Evolutionary conservation across 1,284 basidiomycete species (phyloP).

Genomic region (Leucoagaricus sp.): DNA sequence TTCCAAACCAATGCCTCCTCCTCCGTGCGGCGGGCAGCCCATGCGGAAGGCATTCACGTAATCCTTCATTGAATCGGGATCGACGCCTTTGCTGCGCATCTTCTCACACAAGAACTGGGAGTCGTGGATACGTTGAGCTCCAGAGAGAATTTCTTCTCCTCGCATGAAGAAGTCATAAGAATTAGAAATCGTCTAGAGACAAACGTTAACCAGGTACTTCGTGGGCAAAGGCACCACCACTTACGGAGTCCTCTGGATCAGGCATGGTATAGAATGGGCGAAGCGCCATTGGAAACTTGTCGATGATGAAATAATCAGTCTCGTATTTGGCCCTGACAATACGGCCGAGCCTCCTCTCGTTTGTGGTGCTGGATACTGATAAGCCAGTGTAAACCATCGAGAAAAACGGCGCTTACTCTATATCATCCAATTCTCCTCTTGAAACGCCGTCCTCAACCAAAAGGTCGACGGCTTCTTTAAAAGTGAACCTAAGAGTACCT

Average conservation of each 20-base stretch:
- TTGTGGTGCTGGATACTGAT: slow-evolving; percentile 66
- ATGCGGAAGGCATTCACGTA: slow-evolving; percentile 96
- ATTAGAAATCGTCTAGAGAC: slow-evolving; percentile 80
- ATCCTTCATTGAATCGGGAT: slow-evolving; percentile 84
- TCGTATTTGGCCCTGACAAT: slow-evolving; percentile 92
- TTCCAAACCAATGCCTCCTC: slow-evolving; percentile 88
- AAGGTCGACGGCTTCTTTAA: slow-evolving; percentile 86
- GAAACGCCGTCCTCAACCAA: slow-evolving; percentile 84
- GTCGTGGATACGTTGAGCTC: slow-evolving; percentile 97
- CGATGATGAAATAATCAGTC: slow-evolving; percentile 97
- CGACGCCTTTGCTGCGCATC: slow-evolving; percentile 83
- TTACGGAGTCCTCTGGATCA: slow-evolving; percentile 83
- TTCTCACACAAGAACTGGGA: slow-evolving; percentile 79
- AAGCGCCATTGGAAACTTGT: slow-evolving; percentile 93
- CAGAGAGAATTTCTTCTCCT: slow-evolving; percentile 97
- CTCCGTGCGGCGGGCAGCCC: slow-evolving; percentile 89
- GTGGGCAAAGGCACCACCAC: slow-evolving; percentile 28
- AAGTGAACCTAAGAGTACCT: slow-evolving; percentile 81
- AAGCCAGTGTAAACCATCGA: neutral
- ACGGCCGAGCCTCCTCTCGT: slow-evolving; percentile 90
- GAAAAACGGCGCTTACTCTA: slow-evolving; percentile 59
- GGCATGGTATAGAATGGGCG: slow-evolving; percentile 99
- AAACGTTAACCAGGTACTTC: slow-evolving; percentile 4
- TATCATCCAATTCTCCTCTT: slow-evolving; percentile 79
- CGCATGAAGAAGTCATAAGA: slow-evolving; percentile 99